phyloP scores from a whole-genome alignment of 2,329 filamentous ascomycete species.

The Colletotrichum sublineola region DNA sequence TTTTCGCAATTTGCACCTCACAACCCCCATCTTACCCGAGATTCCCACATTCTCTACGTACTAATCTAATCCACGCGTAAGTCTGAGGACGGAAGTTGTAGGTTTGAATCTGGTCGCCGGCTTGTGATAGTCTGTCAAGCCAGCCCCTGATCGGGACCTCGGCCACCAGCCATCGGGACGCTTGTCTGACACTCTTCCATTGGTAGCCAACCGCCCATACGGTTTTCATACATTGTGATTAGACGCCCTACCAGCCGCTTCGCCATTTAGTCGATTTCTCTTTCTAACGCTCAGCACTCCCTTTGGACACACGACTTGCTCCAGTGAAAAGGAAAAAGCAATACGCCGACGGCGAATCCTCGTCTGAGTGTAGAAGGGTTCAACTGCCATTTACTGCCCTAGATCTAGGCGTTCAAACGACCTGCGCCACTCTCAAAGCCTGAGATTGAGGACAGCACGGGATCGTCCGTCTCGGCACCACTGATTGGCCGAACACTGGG shows the following conservation, averaged over 20 bases:
- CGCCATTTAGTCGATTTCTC: conserved; percentile 13
- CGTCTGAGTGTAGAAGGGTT: conserved; percentile 6
- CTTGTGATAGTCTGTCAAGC: not conserved
- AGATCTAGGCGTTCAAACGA: conserved; percentile 9
- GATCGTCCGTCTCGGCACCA: conserved; percentile 31
- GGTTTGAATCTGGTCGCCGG: not conserved
- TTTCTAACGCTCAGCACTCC: conserved; percentile 16
- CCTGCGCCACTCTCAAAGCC: not conserved
- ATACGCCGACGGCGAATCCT: conserved; percentile 2
- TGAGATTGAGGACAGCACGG: conserved; percentile 37
- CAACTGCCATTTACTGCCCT: conserved; percentile 7
- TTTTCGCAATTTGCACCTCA: conserved; percentile 16
- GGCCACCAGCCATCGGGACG: conserved; percentile 20
- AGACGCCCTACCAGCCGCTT: conserved; percentile 7
- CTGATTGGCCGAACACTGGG: conserved; percentile 20
- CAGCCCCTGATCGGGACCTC: conserved; percentile 12
- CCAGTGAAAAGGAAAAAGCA: not conserved
- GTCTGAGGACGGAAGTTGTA: not conserved
- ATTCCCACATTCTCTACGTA: conserved; percentile 16
- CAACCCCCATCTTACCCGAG: conserved; percentile 12
- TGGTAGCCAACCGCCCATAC: conserved; percentile 9
- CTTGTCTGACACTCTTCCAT: conserved; percentile 21
- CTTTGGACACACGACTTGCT: conserved; percentile 13
- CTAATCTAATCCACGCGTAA: conserved; percentile 11
- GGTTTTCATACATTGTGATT: conserved; percentile 12